Evolutionary conservation across 2,329 filamentous ascomycete species (phyloP).

Genomic region (Cercospora sp.): DNA sequence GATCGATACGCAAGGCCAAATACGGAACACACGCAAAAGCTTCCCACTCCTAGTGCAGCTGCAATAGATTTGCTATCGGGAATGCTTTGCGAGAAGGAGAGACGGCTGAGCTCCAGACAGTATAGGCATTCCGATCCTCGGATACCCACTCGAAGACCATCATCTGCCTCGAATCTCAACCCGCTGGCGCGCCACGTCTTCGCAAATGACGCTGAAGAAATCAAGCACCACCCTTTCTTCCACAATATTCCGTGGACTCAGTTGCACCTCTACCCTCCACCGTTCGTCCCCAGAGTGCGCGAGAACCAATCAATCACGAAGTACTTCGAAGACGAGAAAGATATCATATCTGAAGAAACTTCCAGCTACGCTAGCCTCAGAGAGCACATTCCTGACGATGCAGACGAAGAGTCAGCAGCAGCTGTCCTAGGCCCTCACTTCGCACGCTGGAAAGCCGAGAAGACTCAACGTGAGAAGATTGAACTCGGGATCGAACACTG

Average conservation of each 20-base stretch:
- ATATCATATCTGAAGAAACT: conserved; percentile 53
- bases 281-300: conserved; percentile 73
- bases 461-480: conserved; percentile 31
- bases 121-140: conserved; percentile 64
- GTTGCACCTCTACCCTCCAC: conserved; percentile 69
- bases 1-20: conserved; percentile 57
- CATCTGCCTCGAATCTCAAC: conserved; percentile 48
- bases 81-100: conserved; percentile 71
- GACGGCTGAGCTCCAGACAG: conserved; percentile 71
- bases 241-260: conserved; percentile 73
- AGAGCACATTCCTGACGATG: conserved; percentile 26
- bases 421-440: conserved; percentile 19
- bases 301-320: conserved; percentile 61
- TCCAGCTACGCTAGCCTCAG: conserved; percentile 32
- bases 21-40: conserved; percentile 36
- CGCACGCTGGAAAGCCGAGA: conserved; percentile 30
- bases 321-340: conserved; percentile 84
- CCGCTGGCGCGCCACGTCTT: conserved; percentile 60
- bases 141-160: conserved; percentile 34
- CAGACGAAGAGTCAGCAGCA: conserved; percentile 17
- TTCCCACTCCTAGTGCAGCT: conserved; percentile 60
- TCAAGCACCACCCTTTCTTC: conserved; percentile 89
- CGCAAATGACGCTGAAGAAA: conserved; percentile 80
- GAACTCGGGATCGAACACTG: conserved; percentile 36
- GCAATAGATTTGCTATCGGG: conserved; percentile 75